Conservation (phyloP, 2,329 filamentous ascomycete species). For the Penicillium sp. region DNA sequence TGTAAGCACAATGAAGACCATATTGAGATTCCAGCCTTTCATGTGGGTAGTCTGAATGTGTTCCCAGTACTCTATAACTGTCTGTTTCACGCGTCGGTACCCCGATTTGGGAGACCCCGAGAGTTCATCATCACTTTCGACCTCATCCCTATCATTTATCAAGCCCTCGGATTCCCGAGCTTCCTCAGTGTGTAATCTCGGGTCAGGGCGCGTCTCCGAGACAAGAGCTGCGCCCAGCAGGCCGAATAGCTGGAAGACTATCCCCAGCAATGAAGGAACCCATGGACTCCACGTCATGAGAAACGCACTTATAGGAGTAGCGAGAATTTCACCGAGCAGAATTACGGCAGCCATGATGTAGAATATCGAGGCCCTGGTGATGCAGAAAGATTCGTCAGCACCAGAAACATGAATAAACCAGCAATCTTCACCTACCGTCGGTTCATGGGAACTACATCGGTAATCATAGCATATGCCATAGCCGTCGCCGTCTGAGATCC, state of each 20-base stretch:
- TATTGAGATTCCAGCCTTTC: neutral
- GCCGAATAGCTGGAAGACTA: neutral
- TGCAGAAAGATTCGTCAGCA: neutral
- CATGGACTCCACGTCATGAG: conserved; percentile 1
- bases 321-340: neutral
- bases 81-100: neutral
- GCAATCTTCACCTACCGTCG: neutral
- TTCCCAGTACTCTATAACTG: neutral
- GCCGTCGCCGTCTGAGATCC: neutral
- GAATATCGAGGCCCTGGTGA: neutral
- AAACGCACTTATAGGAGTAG: neutral
- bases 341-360: neutral
- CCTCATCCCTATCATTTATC: neutral
- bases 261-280: neutral
- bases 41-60: neutral
- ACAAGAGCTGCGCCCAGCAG: neutral
- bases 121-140: neutral
- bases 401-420: neutral
- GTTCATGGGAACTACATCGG: neutral
- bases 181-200: neutral
- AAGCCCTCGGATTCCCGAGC: neutral
- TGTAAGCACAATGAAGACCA: neutral
- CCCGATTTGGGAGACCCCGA: neutral
- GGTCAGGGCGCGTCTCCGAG: neutral
- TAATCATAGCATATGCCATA: conserved; percentile 2